Conservation (phyloP, 176 grass and related monocot genomes). For the Dendrocalamus sinicus region DNA sequence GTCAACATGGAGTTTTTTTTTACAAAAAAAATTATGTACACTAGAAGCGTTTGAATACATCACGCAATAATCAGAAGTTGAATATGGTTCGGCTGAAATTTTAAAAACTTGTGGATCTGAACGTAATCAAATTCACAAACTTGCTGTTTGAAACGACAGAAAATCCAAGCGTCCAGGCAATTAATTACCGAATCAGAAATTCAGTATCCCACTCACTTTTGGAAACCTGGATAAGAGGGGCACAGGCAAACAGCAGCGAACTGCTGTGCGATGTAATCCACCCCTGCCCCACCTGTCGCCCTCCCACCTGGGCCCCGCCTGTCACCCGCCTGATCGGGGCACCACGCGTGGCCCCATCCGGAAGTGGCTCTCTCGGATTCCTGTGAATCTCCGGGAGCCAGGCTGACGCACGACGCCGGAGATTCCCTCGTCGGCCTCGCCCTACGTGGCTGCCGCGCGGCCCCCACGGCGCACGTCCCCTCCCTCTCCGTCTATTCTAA, state of each 20-base stretch:
- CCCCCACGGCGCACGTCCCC: neutral
- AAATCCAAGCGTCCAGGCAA: neutral
- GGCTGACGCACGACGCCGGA: conserved; percentile 25
- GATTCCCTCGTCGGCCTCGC: conserved; percentile 33
- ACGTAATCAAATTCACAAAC: neutral
- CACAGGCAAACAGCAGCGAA: neutral
- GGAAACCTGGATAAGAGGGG: conserved; percentile 33
- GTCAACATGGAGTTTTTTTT: neutral
- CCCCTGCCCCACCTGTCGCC: neutral
- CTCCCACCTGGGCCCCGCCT: neutral
- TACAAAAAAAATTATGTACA: too few species aligned
- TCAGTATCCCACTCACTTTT: neutral
- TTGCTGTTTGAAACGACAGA: neutral
- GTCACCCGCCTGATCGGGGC: neutral
- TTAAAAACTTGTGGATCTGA: neutral
- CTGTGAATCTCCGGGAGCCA: conserved; percentile 47
- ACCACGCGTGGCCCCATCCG: neutral
- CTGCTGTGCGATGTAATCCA: neutral
- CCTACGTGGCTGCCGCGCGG: neutral
- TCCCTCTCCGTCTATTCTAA: neutral
- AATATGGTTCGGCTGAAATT: neutral
- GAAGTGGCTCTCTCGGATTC: conserved; percentile 7
- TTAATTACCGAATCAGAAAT: neutral
- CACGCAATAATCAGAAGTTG: neutral
- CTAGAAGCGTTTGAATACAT: neutral